phyloP scores from a whole-genome alignment of 306 rosid species.

The Fragaria nilgerrensis region DNA sequence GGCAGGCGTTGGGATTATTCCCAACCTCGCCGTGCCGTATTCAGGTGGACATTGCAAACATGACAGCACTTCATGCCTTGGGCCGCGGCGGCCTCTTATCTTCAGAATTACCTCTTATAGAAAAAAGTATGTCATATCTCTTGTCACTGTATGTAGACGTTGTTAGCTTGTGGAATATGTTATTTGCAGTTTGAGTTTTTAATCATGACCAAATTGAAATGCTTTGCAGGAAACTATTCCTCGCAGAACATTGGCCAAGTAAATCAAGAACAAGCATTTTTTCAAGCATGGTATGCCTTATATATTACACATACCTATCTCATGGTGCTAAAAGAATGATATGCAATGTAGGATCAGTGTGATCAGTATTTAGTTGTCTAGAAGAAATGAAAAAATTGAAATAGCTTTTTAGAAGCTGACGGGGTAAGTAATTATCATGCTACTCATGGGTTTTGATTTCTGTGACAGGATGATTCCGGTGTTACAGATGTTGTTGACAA shows the following conservation, averaged over 20 bases:
- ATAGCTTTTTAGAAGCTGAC: neutral
- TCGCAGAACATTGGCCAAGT: constrained; percentile 33
- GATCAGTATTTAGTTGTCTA: neutral
- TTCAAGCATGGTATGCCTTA: constrained; percentile 43
- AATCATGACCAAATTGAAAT: constrained; percentile 5
- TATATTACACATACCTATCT: constrained; percentile 9
- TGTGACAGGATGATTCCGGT: constrained; percentile 52
- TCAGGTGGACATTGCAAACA: constrained; percentile 19
- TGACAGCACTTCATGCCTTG: neutral
- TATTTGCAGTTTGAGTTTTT: constrained; percentile 11
- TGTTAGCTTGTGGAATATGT: neutral
- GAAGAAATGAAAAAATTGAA: neutral
- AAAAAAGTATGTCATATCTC: constrained; percentile 31
- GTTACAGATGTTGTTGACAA: constrained; percentile 41
- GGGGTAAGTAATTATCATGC: neutral
- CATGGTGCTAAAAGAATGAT: neutral
- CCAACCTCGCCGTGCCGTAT: constrained; percentile 30
- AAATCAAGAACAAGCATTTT: constrained; percentile 39
- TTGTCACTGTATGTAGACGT: neutral
- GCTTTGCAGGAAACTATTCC: constrained; percentile 44
- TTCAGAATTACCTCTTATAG: constrained; percentile 28
- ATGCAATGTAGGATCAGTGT: neutral
- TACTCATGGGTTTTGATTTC: constrained; percentile 40
- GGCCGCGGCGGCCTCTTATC: constrained; percentile 22
- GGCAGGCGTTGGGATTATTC: constrained; percentile 44